These are phyloP conservation scores for Epithemia pelagica DNA, from an alignment of 108 stramenopile genomes.

Conservation along the genomic window DNA sequence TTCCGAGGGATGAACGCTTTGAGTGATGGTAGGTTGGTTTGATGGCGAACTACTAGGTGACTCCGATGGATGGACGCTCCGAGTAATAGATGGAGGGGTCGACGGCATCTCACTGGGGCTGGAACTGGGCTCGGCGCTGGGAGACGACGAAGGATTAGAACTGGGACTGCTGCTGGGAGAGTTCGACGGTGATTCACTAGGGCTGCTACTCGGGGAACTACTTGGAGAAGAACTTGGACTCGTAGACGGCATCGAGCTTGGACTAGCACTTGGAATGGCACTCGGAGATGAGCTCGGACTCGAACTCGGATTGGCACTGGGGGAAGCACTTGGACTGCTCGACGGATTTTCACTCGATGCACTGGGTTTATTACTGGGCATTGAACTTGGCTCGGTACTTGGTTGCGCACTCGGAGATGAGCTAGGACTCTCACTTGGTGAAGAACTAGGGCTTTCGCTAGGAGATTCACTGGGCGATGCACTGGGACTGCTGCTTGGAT, in stretches of 20 bases:
- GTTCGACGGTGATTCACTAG: neutral
- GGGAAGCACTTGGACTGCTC: neutral
- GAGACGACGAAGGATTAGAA: neutral
- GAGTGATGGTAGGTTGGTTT: no score
- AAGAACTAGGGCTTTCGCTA: neutral
- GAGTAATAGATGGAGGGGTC: neutral
- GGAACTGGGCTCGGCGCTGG: neutral
- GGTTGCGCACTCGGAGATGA: conserved; percentile 6
- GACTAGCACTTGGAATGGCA: neutral
- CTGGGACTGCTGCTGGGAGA: neutral
- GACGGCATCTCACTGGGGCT: neutral
- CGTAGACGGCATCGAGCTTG: neutral
- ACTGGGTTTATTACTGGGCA: conserved; percentile 2
- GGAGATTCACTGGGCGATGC: neutral
- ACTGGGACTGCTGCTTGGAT: conserved; percentile 5
- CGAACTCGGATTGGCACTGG: neutral
- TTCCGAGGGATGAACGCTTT: neutral
- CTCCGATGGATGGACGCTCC: neutral
- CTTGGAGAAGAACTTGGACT: conserved; percentile 1
- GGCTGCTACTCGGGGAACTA: neutral
- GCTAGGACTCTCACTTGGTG: neutral
- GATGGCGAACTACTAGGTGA: no score
- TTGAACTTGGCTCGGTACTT: neutral
- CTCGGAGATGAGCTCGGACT: neutral
- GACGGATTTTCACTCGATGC: neutral